These are phyloP conservation scores for Neurospora sp. DNA, from an alignment of 495 filamentous ascomycete genomes.

Conservation along the genomic window DNA sequence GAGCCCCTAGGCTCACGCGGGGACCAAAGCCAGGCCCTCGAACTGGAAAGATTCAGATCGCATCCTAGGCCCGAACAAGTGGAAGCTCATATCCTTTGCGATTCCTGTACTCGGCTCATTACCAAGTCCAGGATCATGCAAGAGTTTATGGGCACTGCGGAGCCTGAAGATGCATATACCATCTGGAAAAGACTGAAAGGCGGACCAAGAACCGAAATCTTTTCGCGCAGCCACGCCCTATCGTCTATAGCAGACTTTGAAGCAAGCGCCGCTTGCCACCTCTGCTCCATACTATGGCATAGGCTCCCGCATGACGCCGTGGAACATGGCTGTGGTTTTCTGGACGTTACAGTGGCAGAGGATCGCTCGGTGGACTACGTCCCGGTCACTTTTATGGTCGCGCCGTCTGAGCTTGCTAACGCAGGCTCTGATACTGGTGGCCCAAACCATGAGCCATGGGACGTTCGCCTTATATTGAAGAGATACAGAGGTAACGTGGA, in stretches of 20 bases:
- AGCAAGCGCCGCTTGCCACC: background rate
- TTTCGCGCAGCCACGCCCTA: background rate
- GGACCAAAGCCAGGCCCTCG: background rate
- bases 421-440: too few species aligned
- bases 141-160: background rate
- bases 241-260: background rate
- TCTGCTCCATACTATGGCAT: background rate
- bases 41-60: background rate
- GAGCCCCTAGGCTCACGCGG: background rate
- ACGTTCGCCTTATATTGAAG: background rate
- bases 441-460: too few species aligned
- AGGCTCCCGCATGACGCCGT: background rate
- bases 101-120: background rate
- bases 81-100: background rate
- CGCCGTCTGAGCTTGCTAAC: background rate
- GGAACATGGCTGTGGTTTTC: background rate
- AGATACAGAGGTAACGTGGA: background rate
- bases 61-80: background rate
- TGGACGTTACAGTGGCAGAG: background rate
- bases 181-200: background rate
- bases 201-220: background rate
- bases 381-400: background rate
- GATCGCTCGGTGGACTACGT: background rate
- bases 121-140: background rate
- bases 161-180: background rate